Evolutionary conservation across 805 yeast species (phyloP).

Genomic region (Candida arabinofermentans): DNA sequence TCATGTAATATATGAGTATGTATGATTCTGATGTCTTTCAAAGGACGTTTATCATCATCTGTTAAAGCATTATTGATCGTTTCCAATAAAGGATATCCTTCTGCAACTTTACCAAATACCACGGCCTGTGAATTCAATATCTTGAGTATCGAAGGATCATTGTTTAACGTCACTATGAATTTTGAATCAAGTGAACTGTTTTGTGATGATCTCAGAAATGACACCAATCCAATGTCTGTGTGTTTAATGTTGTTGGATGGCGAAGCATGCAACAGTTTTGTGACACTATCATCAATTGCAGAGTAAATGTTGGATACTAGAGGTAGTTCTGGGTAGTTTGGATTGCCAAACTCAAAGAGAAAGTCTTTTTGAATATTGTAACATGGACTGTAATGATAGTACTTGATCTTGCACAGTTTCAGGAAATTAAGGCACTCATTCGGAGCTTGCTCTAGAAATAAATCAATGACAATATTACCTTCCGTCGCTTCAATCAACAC

Average conservation of each 20-base stretch:
- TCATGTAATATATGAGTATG: constrained; percentile 49
- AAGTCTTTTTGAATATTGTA: constrained; percentile 38
- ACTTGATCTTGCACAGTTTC: constrained; percentile 48
- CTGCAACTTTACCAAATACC: constrained; percentile 49
- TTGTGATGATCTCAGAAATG: constrained; percentile 9
- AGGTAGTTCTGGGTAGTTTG: constrained; percentile 35
- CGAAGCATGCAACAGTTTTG: neutral
- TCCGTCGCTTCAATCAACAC: constrained; percentile 34
- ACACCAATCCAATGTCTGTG: constrained; percentile 34
- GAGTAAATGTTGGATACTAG: neutral
- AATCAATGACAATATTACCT: constrained; percentile 52
- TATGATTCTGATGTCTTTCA: constrained; percentile 48
- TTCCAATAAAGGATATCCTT: constrained; percentile 46
- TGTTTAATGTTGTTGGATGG: constrained; percentile 25
- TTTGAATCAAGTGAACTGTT: constrained; percentile 29
- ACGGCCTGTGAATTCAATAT: constrained; percentile 21
- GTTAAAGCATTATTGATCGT: constrained; percentile 35
- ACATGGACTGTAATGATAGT: constrained; percentile 50
- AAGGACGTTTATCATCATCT: constrained; percentile 39
- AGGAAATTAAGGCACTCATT: constrained; percentile 43
- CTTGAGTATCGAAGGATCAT: constrained; percentile 22
- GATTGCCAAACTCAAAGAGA: constrained; percentile 45
- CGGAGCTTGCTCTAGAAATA: constrained; percentile 34
- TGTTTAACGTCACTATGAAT: constrained; percentile 35
- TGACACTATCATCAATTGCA: neutral